Base-by-base conservation (phyloP, 305 asterid species). In the Salvia sclarea region DNA sequence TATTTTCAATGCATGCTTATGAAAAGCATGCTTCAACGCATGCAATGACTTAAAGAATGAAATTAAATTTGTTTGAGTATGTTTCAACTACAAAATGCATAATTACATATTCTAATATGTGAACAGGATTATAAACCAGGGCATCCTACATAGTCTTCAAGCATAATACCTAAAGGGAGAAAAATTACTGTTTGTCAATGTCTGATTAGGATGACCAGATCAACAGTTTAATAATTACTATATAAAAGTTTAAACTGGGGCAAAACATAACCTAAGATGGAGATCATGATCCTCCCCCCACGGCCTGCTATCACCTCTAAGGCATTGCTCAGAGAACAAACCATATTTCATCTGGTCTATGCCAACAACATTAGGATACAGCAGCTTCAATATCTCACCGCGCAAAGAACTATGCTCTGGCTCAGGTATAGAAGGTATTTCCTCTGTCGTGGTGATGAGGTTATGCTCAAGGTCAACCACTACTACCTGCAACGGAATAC, bases 381-480 rank as follows among this genome's bases (percentile, higher is more conserved):
- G 76, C 61, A 94, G 74, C 78, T 86, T 85, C 86, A 80, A 64
- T 74, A 94, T 82, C 30, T 89, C 98, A 70, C 85, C 86, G 48
- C 95, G 96, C 82, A 94, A 85, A 72, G 81, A 76, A 59, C 90
- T 85, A 82, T 82, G 70, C 71, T 94, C 99, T 61, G 99, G 99
- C 79, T 94, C 99, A 40, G 99, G 99, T 74, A 87, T 72, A 61
- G 87, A 82, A 79, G 99, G 99, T 74, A 94, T 94, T 33, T 94
- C 99, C 85, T 94, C 99, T 8, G 99, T 69, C 47, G 99, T 94
- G 63, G 95, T 87, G 76, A 91, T 86, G 83, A 80, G 81, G 81
- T 94, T 91, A 80, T 86, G 98, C 75, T 87, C 98, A 78, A 94
- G 97, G 81, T 94, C 96, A 64, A 94, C 98, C 76, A 94, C 88